Evolutionary conservation across 1,284 basidiomycete genomes (phyloP), one percentile per base, ranked within the genome.

Genomic region (Microbotryomycetes sp.): DNA sequence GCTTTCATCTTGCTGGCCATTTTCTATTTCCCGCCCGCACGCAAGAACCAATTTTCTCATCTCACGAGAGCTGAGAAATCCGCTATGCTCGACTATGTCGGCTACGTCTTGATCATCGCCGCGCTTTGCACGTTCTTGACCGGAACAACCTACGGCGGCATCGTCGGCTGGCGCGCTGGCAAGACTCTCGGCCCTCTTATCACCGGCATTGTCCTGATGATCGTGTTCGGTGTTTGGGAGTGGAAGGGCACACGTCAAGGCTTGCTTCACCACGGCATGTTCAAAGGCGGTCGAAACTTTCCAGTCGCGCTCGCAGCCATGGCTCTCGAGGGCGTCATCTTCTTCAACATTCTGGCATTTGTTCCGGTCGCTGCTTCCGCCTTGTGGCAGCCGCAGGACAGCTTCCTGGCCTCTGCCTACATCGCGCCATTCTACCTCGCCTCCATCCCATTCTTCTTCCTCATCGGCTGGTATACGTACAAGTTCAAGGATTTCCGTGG

Each of bases 321-420:
- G 27, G 29, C 51, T 29, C 52, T 60, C 58, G 62, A 64, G 53
- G 62, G 62, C 24, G 52, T 60, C 11, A 57, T 57, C 23, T 64
- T 55, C 29, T 52, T 64, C 21, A 31, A 46, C 13, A 46, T 59
- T 35, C n/a, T 28, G 3, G 28, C 54, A 13, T 57, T 56, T 31
- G 56, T 56, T 26, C 57, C 57, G 6, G 58, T 48, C 16, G 46
- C 54, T 23, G 57, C 51, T 4, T 45, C 58, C 15, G 54, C 49
- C 2, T 58, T 64, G 9, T 64, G 54, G 52, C 53, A 59, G 30
- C 57, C 50, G 11, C 50, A 52, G 30, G 54, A 60, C 45, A 16
- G 21, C 18, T 64, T 64, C 29, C 54, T 56, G 35, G 52, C 58
- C 18, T 50, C 31, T 6, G 5, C 47, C 16, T 47, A 60, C 31